These are phyloP conservation scores for Starmerella khaoyaiensis DNA, from an alignment of 805 yeast species.

Conservation along the genomic window DNA sequence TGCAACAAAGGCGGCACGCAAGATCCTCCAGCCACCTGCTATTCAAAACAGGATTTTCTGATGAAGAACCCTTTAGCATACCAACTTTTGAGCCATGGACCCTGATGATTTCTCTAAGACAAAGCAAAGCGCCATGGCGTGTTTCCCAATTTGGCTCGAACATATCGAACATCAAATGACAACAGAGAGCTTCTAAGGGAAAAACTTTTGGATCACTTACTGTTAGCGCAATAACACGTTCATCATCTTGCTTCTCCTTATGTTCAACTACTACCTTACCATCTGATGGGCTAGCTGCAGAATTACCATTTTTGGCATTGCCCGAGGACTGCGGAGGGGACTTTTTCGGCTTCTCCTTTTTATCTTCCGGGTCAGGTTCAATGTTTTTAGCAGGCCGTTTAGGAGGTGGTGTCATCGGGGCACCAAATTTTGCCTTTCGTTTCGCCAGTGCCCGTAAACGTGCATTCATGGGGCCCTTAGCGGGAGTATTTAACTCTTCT, in stretches of 20 bases:
- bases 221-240: conserved; percentile 51
- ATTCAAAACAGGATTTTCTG: conserved; percentile 49
- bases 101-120: conserved; percentile 71
- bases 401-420: conserved; percentile 17
- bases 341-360: background rate
- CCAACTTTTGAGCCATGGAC: conserved; percentile 82
- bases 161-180: conserved; percentile 60
- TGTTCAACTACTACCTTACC: conserved; percentile 70
- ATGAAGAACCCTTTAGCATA: conserved; percentile 50
- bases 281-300: background rate
- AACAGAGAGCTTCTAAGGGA: conserved; percentile 92
- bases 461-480: conserved; percentile 29
- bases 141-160: conserved; percentile 85
- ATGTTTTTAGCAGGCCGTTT: conserved; percentile 21
- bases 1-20: conserved; percentile 68
- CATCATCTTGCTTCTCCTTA: conserved; percentile 38
- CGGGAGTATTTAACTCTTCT: conserved; percentile 9
- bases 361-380: background rate
- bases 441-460: conserved; percentile 91
- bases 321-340: background rate
- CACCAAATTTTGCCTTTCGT: conserved; percentile 58
- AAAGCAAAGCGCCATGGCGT: conserved; percentile 91
- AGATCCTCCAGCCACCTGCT: conserved; percentile 68
- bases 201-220: conserved; percentile 66
- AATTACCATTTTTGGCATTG: background rate